Base-by-base conservation (phyloP, 768 basidiomycete species). In the Lactarius tabidus region DNA sequence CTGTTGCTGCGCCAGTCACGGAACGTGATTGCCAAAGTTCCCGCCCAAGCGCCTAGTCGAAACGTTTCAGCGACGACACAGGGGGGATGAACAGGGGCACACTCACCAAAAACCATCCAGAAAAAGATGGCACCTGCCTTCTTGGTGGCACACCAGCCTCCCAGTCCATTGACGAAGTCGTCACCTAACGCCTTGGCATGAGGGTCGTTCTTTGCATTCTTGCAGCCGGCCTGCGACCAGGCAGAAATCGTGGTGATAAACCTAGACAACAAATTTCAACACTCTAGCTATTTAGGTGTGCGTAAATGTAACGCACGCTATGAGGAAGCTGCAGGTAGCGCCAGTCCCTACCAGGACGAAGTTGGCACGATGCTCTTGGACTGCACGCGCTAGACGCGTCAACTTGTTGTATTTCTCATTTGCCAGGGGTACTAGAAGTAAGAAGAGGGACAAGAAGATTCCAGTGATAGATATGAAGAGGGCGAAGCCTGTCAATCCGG, bases 71-170 rank as follows among this genome's bases (percentile, higher is more conserved):
- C 45, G 35, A 55, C 31, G 18, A n/a, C 55, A 53, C 23, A 56
- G 20, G 12, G 20, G 58, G 26, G 10, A 18, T 39, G 57, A 7
- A 26, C 28, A 33, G 14, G 36, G 51, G 18, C 10, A 20, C 9
- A 79, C 86, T 55, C 69, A 91, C 92, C 81, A 61, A 92, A 91
- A 1, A 85, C 79, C 10, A 93, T 74, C 95, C 94, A 96, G 74
- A 95, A 89, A 77, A 98, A 97, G 54, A 95, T 84, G 6, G 85
- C 85, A 0, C 84, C 91, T 2, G 95, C 95, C 71, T 93, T 94
- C 78, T 97, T 98, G 8, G 95, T 95, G 68, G 80, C 85, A 76
- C 95, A 98, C 91, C 92, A 97, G 0, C 90, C 85, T 4, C 82
- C 76, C 2, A 98, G 79, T 23, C 79, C 91, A 5, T 80, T 79